Evolutionary conservation across 176 grass and related monocot species (phyloP), one percentile per base, ranked within the genome.

Genomic region (Urochloa ruziziensis): DNA sequence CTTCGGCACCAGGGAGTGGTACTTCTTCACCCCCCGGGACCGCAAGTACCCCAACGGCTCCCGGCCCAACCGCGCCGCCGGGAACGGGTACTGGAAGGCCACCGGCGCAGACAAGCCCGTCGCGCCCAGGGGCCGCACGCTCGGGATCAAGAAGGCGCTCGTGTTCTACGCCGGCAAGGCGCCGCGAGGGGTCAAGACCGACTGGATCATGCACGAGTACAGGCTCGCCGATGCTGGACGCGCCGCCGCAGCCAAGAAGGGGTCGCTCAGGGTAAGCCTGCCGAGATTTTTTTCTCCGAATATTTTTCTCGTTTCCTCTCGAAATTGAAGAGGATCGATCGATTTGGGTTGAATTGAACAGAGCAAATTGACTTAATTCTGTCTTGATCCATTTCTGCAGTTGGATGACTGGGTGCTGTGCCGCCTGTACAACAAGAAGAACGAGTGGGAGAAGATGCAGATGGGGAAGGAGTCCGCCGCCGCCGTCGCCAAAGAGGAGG

Each of bases 151-250:
- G 95, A 97, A 97, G 88, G 92, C 95, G 44, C 71, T 97, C 24
- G 95, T 97, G 1, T 97, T 97, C 67, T 97, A 97, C 2, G 91
- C 95, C 0, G 92, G 95, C 0, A 97, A 97, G 87, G 88, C 95
- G 56, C 95, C 95, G 0, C 80, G 85, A 1, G 95, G 95, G 21
- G 77, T 90, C 1, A 97, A 97, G 84, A 97, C 95, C 0, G 92
- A 97, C 9, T 97, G 95, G 95, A 97, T 97, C 86, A 94, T 97
- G 95, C 95, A 97, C 1, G 95, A 97, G 76, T 97, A 94, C 74
- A 63, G 95, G 1, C 74, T 97, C 70, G 87, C 89, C 0, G 95
- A 92, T 13, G 67, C 81, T 0, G 80, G 79, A 0, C 42, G 89
- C 14, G 74, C 81, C 28, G 64, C 74, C 51, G 80, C 73, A 15